Conservation (phyloP, 331 rosid genomes). For the Quercus lobata region DNA sequence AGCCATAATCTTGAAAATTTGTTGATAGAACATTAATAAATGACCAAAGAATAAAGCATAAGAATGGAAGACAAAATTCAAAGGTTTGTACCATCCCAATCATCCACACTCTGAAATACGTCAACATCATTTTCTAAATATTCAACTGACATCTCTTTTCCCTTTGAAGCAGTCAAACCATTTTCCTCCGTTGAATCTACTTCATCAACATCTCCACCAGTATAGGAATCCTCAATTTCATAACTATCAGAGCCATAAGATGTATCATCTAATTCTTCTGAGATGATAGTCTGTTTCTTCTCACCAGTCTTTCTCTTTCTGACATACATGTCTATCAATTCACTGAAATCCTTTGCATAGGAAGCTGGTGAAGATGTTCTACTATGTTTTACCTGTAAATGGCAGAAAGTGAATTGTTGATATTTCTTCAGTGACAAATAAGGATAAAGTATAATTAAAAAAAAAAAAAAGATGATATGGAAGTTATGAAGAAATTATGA, state of each 20-base stretch:
- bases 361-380: slow-evolving; percentile 62
- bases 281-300: slow-evolving; percentile 32
- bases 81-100: slow-evolving; percentile 64
- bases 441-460: not conserved
- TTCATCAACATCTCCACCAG: slow-evolving; percentile 26
- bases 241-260: slow-evolving; percentile 32
- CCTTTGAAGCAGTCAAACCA: slow-evolving; percentile 28
- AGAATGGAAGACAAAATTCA: not conserved
- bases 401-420: not conserved
- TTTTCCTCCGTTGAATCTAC: slow-evolving; percentile 27
- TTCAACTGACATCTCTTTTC: slow-evolving; percentile 64
- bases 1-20: not conserved
- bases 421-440: not conserved
- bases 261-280: slow-evolving; percentile 30
- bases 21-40: not conserved
- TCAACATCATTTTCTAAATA: slow-evolving; percentile 83
- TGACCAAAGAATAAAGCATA: not conserved
- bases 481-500: not conserved
- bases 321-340: slow-evolving; percentile 48
- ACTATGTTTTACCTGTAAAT: slow-evolving; percentile 73
- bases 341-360: slow-evolving; percentile 62
- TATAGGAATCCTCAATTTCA: slow-evolving; percentile 34
- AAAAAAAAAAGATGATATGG: not conserved
- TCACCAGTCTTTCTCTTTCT: slow-evolving; percentile 35
- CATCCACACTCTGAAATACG: slow-evolving; percentile 59